Evolutionary conservation across 2,329 filamentous ascomycete species (phyloP).

Genomic region (Ceratocystiopsis minuta): DNA sequence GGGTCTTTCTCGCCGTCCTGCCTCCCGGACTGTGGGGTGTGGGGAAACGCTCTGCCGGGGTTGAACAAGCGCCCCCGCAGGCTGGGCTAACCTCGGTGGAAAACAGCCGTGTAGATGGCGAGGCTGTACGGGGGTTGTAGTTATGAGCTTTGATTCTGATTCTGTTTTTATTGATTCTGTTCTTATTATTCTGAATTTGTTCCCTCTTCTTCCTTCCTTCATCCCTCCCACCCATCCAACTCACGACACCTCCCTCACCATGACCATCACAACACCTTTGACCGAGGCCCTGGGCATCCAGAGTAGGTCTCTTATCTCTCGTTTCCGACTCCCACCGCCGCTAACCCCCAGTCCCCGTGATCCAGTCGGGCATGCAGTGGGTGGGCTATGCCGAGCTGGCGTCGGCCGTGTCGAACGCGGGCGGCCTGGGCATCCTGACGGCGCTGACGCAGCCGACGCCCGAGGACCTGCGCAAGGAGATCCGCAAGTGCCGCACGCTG

Average conservation of each 20-base stretch:
- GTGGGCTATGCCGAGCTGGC: constrained; percentile 59
- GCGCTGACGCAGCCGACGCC: neutral
- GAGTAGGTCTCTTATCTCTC: constrained; percentile 6
- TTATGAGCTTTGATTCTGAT: too few relatives aligned
- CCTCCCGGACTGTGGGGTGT: too few relatives aligned
- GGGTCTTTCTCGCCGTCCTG: too few relatives aligned
- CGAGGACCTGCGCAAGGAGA: constrained; percentile 83
- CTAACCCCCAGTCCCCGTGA: constrained; percentile 46
- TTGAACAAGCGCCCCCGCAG: too few relatives aligned
- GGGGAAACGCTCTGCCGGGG: too few relatives aligned
- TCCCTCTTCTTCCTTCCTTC: too few relatives aligned
- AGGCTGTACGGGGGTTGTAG: too few relatives aligned
- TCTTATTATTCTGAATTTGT: too few relatives aligned
- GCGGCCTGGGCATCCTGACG: constrained; percentile 51
- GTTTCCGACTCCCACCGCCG: neutral
- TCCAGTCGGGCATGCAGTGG: constrained; percentile 59
- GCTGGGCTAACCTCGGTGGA: too few relatives aligned
- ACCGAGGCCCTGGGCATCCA: constrained; percentile 37
- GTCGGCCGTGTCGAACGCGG: constrained; percentile 62
- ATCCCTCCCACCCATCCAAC: too few relatives aligned
- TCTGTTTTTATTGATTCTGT: too few relatives aligned
- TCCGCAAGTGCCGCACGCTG: constrained; percentile 66
- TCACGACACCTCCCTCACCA: constrained; percentile 15
- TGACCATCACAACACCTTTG: constrained; percentile 40
- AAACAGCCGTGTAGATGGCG: too few relatives aligned